Conservation (phyloP, 768 basidiomycete genomes). For the Tulasnella sp. region DNA sequence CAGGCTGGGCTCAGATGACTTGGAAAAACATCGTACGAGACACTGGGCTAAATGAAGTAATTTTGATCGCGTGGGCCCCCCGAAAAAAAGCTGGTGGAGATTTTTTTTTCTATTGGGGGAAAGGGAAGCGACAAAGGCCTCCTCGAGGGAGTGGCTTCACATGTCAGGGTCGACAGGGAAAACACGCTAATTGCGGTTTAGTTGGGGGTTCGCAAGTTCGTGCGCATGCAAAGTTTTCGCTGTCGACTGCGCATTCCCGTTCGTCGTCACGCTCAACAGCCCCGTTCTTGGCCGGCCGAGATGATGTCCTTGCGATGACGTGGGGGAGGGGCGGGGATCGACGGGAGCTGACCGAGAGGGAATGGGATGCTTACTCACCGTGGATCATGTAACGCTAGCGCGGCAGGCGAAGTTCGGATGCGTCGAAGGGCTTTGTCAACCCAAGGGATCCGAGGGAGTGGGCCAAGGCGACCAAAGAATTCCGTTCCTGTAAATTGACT, state of each 20-base stretch:
- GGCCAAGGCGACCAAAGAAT: neutral
- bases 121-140: neutral
- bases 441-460: neutral
- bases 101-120: slow-evolving; percentile 1
- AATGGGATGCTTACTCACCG: neutral
- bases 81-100: neutral
- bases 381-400: neutral
- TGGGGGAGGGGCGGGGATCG: neutral
- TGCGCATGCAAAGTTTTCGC: too few relatives aligned
- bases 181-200: neutral
- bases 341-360: neutral
- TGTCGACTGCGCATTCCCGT: too few relatives aligned
- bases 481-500: slow-evolving; percentile 5
- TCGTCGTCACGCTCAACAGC: neutral
- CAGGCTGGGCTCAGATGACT: neutral
- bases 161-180: neutral
- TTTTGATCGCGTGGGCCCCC: slow-evolving; percentile 2
- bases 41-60: neutral
- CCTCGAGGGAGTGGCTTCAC: slow-evolving; percentile 1
- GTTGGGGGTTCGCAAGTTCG: too few relatives aligned
- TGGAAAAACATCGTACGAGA: neutral
- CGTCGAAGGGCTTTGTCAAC: neutral
- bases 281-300: neutral
- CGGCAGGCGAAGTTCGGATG: slow-evolving; percentile 6
- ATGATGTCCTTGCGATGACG: neutral